Base-by-base conservation (phyloP, 2,329 filamentous ascomycete genomes). In the Fusarium udum region DNA sequence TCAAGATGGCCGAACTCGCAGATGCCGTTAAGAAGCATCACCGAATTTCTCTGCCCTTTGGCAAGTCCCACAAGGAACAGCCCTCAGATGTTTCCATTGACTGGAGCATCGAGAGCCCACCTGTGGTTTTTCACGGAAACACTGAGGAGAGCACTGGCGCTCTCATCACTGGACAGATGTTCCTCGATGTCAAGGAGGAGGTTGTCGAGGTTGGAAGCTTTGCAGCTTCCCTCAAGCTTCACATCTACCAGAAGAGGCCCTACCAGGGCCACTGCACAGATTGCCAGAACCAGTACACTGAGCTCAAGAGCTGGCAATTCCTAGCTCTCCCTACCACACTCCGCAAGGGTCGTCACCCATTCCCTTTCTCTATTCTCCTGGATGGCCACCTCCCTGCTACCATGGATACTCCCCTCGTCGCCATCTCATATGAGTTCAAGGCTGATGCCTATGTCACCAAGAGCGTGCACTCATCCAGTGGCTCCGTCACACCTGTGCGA, bases 361-460 rank as follows among this genome's bases (percentile, higher is more conserved):
- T 95, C 80, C 95, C 96, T 55, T 97, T 98, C 83, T 97, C 94
- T 76, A 92, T 94, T 75, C 87, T 98, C 58, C 89, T 99, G 49
- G 90, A 91, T 4, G 96, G 96, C 26, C 89, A 95, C 78, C 88
- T 97, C n/a, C 95, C 95, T 7, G 93, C 94, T 5, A 93, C 91
- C 46, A 93, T 93, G 78, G 91, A 95, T 79, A 92, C 92, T 61
- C 85, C 89, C 12, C 84, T 98, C 55, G 89, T 92, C 24, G 87
- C 87, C 64, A 91, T 98, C 71, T 87, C 93, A 72, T 98, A 98
- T 84, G 89, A 91, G 73, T 91, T 98, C 77, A 87, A 88, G 73
- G 93, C 92, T 57, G 88, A 90, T 59, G 90, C 90, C 62, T 87
- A 88, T 16, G 85, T 90, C 40, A 88, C 87, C 59, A 88, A 87